Base-by-base conservation (phyloP, 768 basidiomycete genomes). In the Tephrocybe sp. region DNA sequence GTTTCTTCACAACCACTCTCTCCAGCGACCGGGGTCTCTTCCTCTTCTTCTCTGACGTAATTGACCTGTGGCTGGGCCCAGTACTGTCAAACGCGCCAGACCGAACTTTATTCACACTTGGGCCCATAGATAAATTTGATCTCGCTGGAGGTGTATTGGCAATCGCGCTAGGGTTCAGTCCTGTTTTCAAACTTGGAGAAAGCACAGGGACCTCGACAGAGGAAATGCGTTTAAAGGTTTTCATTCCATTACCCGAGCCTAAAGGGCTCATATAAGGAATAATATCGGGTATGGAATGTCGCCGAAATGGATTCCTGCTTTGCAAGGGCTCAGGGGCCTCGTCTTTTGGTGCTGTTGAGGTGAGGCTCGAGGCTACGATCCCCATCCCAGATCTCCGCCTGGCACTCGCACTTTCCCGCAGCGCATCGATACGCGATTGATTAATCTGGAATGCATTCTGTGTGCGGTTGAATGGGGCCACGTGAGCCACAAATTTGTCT, bases 151-250 rank as follows among this genome's bases (percentile, higher is more conserved):
- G 6, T 8, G 39, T 39, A 3, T 40, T 36, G 37, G 50, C 7
- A 14, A 28, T 34, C 47, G 48, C 24, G 33, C 33, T 50, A 7
- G 49, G 24, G 25, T 43, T 46, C 32, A 25, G 4, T 4, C 18
- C 36, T 24, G 56, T 18, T 14, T 54, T 44, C 44, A 57, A 37
- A 34, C 28, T 56, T 46, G 7, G 26, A 15, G 62, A 54, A 23
- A 68, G 58, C n/a, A 56, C 15, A 10, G 65, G 66, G 24, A 68
- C 47, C 43, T 66, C 60, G n/a, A 68, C 56, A 2, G 62, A 49
- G 14, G 64, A 66, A 14, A 68, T 64, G 2, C 61, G 65, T 39
- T 54, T 63, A 40, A 65, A 37, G 8, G 54, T 53, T 40, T 63
- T 63, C 30, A 48, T 42, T 25, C 10, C 45, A 28, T 21, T 39